These are phyloP conservation scores for Zasmidium cellare DNA, from an alignment of 2,329 filamentous ascomycete genomes.

Conservation along the genomic window DNA sequence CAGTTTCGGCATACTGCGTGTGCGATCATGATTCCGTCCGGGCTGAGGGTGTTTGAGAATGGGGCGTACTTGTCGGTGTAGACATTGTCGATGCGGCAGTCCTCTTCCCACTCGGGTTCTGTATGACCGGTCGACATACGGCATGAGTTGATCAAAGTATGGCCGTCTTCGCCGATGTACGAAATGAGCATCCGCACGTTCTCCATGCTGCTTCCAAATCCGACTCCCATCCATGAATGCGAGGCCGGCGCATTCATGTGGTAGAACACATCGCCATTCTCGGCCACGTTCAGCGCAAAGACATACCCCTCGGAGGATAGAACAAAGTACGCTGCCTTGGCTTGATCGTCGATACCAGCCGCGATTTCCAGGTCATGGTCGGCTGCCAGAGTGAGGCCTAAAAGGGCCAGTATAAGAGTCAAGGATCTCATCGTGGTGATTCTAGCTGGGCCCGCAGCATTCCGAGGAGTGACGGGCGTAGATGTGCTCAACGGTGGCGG, in stretches of 20 bases:
- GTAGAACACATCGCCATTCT: conserved; percentile 32
- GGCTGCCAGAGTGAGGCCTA: conserved; percentile 18
- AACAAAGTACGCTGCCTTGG: conserved; percentile 30
- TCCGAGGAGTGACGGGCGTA: neutral
- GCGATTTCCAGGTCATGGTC: conserved; percentile 8
- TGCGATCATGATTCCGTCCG: conserved; percentile 30
- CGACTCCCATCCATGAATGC: conserved; percentile 47
- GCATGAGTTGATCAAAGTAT: conserved; percentile 40
- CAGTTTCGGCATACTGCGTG: conserved; percentile 42
- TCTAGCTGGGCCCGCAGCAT: neutral
- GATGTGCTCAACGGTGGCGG: neutral
- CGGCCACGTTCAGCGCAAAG: conserved; percentile 29
- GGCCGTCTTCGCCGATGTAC: conserved; percentile 37
- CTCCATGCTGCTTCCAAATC: conserved; percentile 45
- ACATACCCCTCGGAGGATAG: conserved; percentile 23
- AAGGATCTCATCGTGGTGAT: conserved; percentile 12
- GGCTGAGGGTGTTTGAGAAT: conserved; percentile 27
- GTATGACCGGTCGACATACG: conserved; percentile 36
- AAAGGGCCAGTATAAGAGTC: conserved; percentile 14
- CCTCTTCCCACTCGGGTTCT: conserved; percentile 37
- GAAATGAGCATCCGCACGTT: conserved; percentile 47
- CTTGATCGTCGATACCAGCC: conserved; percentile 24
- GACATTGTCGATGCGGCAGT: conserved; percentile 34
- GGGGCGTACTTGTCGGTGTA: conserved; percentile 35
- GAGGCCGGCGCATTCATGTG: conserved; percentile 35